Evolutionary conservation across 176 grass and related monocot genomes (phyloP).

Genomic region (Pharus latifolius): DNA sequence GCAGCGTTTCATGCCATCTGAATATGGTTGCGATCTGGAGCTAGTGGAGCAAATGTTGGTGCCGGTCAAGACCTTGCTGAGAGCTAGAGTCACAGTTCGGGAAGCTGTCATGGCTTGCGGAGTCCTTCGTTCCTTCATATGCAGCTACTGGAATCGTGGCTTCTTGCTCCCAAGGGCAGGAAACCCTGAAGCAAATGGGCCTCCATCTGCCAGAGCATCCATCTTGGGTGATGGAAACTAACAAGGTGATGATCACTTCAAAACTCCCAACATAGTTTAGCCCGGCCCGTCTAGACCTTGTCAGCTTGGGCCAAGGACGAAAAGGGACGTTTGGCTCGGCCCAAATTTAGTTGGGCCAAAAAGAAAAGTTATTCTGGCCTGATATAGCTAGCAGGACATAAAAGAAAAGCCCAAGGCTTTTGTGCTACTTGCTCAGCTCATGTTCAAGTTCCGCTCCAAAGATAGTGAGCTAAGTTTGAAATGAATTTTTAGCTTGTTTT

Average conservation of each 20-base stretch:
- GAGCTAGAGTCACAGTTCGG: neutral
- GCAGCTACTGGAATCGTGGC: slow-evolving; percentile 24
- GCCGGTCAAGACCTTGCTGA: slow-evolving; percentile 20
- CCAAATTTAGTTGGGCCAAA: no score
- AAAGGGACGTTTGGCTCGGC: no score
- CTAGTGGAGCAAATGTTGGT: neutral
- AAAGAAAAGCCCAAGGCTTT: no score
- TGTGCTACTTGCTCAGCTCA: no score
- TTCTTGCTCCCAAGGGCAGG: neutral
- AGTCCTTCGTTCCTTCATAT: slow-evolving; percentile 31
- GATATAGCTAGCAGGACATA: no score
- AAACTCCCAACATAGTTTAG: no score
- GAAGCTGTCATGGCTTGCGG: neutral
- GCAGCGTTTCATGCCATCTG: slow-evolving; percentile 24
- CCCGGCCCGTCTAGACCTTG: no score
- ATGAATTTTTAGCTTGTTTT: no score
- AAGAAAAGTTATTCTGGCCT: no score
- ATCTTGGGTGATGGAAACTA: slow-evolving; percentile 27
- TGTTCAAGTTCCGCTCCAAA: no score
- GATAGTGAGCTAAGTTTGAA: no score
- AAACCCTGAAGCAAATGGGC: neutral
- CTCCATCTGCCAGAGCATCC: neutral
- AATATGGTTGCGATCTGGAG: slow-evolving; percentile 32
- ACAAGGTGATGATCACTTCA: neutral
- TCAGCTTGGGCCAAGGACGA: no score